Percentiles rank a stretch among this genome's conserved stretches.
phyloP scores from a whole-genome alignment of 441 rosid species.

The Gossypium gossypioides region DNA sequence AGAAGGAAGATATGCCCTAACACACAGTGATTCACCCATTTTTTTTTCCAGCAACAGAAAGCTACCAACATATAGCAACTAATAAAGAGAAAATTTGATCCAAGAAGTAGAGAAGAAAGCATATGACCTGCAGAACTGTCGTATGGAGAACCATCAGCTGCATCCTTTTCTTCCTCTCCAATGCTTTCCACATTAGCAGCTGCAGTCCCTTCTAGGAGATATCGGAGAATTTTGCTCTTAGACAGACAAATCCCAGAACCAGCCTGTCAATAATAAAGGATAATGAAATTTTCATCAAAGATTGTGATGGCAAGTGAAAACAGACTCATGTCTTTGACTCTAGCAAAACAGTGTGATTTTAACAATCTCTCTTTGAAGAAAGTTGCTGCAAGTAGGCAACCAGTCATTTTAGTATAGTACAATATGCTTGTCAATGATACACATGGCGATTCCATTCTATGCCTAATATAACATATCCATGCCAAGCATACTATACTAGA shows the following conservation, averaged over 20 bases:
- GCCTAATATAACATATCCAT: background rate
- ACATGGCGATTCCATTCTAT: background rate
- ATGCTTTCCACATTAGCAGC: constrained; percentile 49
- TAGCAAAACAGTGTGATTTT: background rate
- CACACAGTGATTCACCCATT: background rate
- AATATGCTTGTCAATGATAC: background rate
- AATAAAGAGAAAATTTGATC: background rate
- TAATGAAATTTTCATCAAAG: background rate
- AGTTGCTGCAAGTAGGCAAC: background rate
- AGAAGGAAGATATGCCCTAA: background rate
- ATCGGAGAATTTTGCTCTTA: constrained; percentile 38
- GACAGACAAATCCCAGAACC: constrained; percentile 43
- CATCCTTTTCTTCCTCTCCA: constrained; percentile 36
- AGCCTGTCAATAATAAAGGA: constrained; percentile 34
- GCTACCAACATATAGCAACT: background rate
- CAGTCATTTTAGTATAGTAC: background rate
- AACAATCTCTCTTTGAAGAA: background rate
- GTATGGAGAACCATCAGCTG: constrained; percentile 16
- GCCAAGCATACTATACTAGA: background rate
- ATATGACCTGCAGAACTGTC: constrained; percentile 20
- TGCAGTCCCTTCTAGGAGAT: constrained; percentile 70
- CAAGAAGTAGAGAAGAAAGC: background rate
- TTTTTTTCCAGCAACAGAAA: background rate
- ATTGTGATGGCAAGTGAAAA: background rate
- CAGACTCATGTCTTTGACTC: background rate